Percentiles rank a stretch among this genome's conserved stretches.
These are phyloP conservation scores for Rhizopogon rudus DNA, from an alignment of 768 basidiomycete species.

Conservation along the genomic window DNA sequence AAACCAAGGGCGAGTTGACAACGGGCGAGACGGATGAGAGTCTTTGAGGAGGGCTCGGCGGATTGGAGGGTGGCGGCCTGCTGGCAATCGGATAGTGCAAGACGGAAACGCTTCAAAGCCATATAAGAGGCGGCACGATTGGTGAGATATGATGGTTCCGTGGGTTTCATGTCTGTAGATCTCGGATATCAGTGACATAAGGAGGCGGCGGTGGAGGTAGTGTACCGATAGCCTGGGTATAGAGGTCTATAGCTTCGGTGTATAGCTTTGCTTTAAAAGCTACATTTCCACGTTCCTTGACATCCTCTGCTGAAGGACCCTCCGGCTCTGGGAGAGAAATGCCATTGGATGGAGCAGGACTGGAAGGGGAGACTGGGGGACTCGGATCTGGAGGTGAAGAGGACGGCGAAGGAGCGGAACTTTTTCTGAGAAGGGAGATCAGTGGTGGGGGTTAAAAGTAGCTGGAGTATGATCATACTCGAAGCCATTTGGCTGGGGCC, in stretches of 20 bases:
- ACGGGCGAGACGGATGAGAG: conserved; percentile 74
- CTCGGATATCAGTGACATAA: conserved; percentile 1
- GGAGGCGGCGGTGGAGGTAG: conserved; percentile 16
- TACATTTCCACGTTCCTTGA: conserved; percentile 72
- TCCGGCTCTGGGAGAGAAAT: conserved; percentile 11
- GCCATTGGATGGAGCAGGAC: conserved; percentile 3
- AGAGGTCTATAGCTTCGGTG: conserved; percentile 64
- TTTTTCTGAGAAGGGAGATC: conserved; percentile 12
- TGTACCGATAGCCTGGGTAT: conserved; percentile 71
- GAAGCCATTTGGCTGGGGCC: conserved; percentile 10
- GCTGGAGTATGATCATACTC: conserved; percentile 13
- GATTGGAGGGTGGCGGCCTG: conserved; percentile 64
- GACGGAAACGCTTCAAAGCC: conserved; percentile 69
- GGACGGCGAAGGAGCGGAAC: not conserved
- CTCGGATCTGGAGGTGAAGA: conserved; percentile 7
- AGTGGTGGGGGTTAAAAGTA: not conserved
- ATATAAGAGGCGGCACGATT: conserved; percentile 88
- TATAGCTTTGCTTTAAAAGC: conserved; percentile 67
- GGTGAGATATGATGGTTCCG: conserved; percentile 73
- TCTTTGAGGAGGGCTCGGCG: conserved; percentile 61
- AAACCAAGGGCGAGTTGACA: conserved; percentile 81
- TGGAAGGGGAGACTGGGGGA: conserved; percentile 13
- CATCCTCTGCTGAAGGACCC: conserved; percentile 45
- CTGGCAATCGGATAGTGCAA: conserved; percentile 77
- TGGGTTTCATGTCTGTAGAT: conserved; percentile 47